Conservation (phyloP, 1,284 basidiomycete genomes). For the Boletellus deceptivus region DNA sequence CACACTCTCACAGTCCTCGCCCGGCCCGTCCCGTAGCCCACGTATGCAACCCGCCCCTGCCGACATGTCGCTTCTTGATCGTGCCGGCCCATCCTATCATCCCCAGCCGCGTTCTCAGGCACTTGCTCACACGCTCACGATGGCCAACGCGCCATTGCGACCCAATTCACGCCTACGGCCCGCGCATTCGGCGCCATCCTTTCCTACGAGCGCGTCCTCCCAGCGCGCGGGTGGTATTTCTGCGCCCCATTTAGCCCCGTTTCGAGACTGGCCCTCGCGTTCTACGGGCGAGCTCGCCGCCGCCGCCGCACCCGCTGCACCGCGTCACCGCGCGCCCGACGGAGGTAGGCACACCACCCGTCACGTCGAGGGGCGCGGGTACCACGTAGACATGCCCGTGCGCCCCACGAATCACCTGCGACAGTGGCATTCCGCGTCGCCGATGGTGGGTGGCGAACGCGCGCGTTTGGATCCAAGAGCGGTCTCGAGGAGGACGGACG, state of each 20-base stretch:
- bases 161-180: not conserved
- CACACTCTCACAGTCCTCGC: not conserved
- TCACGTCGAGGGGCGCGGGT: not conserved
- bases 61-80: not conserved
- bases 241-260: not conserved
- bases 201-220: not conserved
- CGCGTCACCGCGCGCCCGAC: not conserved
- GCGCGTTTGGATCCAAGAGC: not conserved
- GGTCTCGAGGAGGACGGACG: not conserved
- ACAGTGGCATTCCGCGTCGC: conserved; percentile 21
- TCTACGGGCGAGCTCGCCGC: conserved; percentile 26
- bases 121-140: not conserved
- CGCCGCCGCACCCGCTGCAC: not conserved
- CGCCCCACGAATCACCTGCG: conserved; percentile 16
- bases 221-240: not conserved
- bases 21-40: not conserved
- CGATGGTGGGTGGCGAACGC: not conserved
- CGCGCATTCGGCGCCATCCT: not conserved
- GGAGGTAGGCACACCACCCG: not conserved
- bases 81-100: not conserved
- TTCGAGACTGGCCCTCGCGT: conserved; percentile 14
- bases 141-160: not conserved
- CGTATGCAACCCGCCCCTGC: not conserved
- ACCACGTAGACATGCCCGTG: not conserved
- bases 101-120: conserved; percentile 1